Evolutionary conservation across 2,329 filamentous ascomycete genomes (phyloP).

Genomic region (Polychaeton citri): DNA sequence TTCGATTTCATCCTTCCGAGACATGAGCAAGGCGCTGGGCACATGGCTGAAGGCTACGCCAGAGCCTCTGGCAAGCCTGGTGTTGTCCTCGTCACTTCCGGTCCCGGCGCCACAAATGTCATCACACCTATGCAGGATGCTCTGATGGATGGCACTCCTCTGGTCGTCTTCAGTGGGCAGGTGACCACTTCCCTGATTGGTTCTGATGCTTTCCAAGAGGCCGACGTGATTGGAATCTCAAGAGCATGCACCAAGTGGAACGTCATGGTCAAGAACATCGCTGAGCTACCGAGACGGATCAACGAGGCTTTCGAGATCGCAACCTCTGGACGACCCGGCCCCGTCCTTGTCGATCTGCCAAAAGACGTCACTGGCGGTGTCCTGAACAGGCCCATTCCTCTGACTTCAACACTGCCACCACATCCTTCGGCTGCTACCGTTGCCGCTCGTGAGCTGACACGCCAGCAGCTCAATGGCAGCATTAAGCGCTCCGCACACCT

Average conservation of each 20-base stretch:
- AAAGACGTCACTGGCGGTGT: constrained; percentile 90
- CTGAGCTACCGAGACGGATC: constrained; percentile 82
- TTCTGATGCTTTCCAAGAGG: constrained; percentile 93
- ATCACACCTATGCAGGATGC: constrained; percentile 95
- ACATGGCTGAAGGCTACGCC: constrained; percentile 97
- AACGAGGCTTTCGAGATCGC: constrained; percentile 98
- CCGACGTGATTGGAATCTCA: constrained; percentile 86
- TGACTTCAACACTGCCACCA: constrained; percentile 57
- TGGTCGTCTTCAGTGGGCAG: constrained; percentile 94
- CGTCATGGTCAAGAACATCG: constrained; percentile 92
- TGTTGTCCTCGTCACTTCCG: constrained; percentile 92
- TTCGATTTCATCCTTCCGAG: constrained; percentile 91
- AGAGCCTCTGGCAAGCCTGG: constrained; percentile 86
- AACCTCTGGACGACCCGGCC: constrained; percentile 82
- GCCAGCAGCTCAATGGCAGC: constrained; percentile 58
- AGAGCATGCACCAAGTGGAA: constrained; percentile 98
- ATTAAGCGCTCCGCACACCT: constrained; percentile 67
- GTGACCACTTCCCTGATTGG: constrained; percentile 82
- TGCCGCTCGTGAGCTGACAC: constrained; percentile 60
- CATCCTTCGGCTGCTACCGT: constrained; percentile 78
- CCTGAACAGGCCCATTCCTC: constrained; percentile 71
- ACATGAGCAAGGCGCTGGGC: constrained; percentile 94
- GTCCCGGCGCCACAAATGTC: constrained; percentile 91
- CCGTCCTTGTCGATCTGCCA: constrained; percentile 87
- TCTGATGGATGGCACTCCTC: constrained; percentile 83